Evolutionary conservation across 441 rosid genomes (phyloP), one percentile per base, ranked within the genome.

Genomic region (Erysimum pusillum): DNA sequence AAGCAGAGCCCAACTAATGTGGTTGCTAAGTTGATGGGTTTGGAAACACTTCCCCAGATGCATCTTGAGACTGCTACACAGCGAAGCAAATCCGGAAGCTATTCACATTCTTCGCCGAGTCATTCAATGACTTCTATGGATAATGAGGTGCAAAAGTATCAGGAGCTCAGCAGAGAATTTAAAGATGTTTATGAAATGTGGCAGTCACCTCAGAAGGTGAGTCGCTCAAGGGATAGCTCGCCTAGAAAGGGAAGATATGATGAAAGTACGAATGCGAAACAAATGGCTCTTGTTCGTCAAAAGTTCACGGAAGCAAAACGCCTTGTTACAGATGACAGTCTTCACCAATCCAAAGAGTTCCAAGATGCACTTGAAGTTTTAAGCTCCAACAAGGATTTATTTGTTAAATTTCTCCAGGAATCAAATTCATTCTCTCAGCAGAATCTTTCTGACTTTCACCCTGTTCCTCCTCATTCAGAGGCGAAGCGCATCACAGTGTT

Each of bases 11-110:
- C 89, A 59, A 86, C 97, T 38, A 96, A 93, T 79, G 83, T 96
- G 77, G 90, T 96, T 69, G 99, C 98, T 76, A 96, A 90, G 90
- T 80, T 96, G 82, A 96, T 96, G 99, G 98, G 99, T 62, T 94
- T 96, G 64, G 99, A 96, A 67, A 73, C 96, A 73, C 83, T 93
- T 22, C 97, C 98, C 4, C 84, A 66, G 75, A 83, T 79, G 73
- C 90, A 84, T 69, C 83, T 72, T 69, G 78, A 79, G 83, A 67
- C 69, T 63, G 71, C 66, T 83, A 74, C 77, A 65, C 85, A 63
- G 85, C 89, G 59, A 81, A 81, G 86, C 83, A 42, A 80, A 86
- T 85, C 86, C 85, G 80, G 67, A 54, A 83, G 85, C 81, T 79
- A 76, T 84, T 84, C 85, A 13, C 79, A 79, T 45, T 84, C 84